Evolutionary conservation across 208 protist species (phyloP).

Genomic region (Crithidia mellificae): DNA sequence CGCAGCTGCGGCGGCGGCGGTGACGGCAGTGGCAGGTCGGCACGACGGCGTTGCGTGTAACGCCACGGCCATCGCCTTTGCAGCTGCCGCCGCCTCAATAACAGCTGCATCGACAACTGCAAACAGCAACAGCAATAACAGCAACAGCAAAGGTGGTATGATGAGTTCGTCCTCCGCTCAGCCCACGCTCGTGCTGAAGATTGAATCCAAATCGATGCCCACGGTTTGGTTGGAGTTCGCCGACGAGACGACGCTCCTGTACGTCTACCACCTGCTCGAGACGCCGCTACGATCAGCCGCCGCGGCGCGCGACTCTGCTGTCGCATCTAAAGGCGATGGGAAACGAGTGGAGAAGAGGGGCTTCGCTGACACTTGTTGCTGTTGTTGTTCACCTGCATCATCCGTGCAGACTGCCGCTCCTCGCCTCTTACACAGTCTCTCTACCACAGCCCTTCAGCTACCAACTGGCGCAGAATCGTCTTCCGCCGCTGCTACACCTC

Average conservation of each 20-base stretch:
- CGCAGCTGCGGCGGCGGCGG: neutral
- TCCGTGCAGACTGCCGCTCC: too few species aligned
- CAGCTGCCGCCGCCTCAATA: slow-evolving; percentile 2
- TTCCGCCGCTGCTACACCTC: neutral
- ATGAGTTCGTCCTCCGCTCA: neutral
- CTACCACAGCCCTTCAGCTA: neutral
- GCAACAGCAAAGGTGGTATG: too few species aligned
- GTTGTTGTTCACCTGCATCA: too few species aligned
- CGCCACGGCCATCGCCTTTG: slow-evolving; percentile 4
- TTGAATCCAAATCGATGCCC: slow-evolving; percentile 27
- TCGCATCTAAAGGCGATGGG: too few species aligned
- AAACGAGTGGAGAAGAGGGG: too few species aligned
- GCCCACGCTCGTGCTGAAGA: slow-evolving; percentile 21
- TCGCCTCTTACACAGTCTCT: neutral
- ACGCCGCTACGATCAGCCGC: slow-evolving; percentile 17
- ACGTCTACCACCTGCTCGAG: slow-evolving; percentile 29
- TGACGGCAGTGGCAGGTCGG: neutral
- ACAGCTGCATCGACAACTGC: neutral
- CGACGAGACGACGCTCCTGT: slow-evolving; percentile 19
- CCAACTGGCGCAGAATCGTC: neutral
- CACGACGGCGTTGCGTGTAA: neutral
- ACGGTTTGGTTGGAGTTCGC: slow-evolving; percentile 42
- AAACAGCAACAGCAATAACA: too few species aligned
- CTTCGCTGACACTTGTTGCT: too few species aligned
- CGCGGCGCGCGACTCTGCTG: too few species aligned